Evolutionary conservation across 257 asterid genomes (phyloP).

Genomic region (Plantago major): DNA sequence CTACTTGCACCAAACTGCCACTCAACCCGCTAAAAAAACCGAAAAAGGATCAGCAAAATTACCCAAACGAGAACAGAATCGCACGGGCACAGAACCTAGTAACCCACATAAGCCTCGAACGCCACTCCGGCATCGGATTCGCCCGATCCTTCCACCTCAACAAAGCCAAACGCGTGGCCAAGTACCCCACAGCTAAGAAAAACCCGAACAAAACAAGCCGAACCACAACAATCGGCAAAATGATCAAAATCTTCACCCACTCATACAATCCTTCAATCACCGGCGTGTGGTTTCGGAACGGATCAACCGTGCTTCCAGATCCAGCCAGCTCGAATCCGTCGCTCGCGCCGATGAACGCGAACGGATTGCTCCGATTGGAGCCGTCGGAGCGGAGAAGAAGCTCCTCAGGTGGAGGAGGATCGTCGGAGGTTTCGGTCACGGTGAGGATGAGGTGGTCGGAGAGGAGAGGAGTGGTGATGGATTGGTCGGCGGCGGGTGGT

Average conservation of each 20-base stretch:
- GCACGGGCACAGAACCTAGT: constrained; percentile 73
- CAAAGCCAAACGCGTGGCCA: constrained; percentile 58
- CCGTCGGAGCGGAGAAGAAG: constrained; percentile 19
- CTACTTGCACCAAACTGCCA: too few species aligned
- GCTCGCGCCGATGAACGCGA: constrained; percentile 53
- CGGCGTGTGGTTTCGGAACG: constrained; percentile 68
- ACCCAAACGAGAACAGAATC: constrained; percentile 93
- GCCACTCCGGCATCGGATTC: constrained; percentile 87
- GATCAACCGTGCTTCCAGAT: constrained; percentile 60
- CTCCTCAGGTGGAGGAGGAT: neutral
- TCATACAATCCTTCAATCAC: constrained; percentile 75
- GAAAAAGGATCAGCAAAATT: constrained; percentile 1
- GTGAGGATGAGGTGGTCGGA: constrained; percentile 40
- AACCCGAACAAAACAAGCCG: constrained; percentile 68
- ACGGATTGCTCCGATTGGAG: constrained; percentile 36
- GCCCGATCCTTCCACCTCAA: constrained; percentile 76
- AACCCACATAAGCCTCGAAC: constrained; percentile 76
- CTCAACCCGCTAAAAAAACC: too few species aligned
- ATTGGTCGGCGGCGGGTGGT: constrained; percentile 18
- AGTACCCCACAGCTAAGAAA: constrained; percentile 58
- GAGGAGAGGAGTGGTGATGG: constrained; percentile 57
- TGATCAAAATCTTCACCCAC: constrained; percentile 74
- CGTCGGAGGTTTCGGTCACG: constrained; percentile 11
- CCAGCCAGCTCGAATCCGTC: constrained; percentile 55
- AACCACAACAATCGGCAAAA: constrained; percentile 61